Base-by-base conservation (phyloP, 2,329 filamentous ascomycete species). In the Grosmannia serpens region DNA sequence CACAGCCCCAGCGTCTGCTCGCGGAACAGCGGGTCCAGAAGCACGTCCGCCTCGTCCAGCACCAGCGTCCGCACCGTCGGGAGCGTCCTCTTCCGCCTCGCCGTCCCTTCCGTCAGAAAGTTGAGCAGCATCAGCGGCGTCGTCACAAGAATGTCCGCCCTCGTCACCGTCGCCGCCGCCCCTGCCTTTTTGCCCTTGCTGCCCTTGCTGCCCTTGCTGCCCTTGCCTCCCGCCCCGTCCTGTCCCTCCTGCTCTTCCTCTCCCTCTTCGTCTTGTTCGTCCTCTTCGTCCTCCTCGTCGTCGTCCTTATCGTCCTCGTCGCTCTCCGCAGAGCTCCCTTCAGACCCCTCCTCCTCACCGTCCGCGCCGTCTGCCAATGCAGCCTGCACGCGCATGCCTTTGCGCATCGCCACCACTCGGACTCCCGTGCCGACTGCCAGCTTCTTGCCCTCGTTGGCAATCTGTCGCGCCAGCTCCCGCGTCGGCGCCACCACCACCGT, bases 11-110 rank as follows among this genome's bases (percentile, higher is more conserved):
- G 76, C 0, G 91, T 96, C 70, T 96, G 91, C 26, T 94, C 87
- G 59, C 88, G 83, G 75, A 99, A 99, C 6, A 96, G 77, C 20
- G 88, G 86, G 66, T 97, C 91, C 13, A 99, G 81, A 7, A 99
- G 85, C 17, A 97, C 91, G 70, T 99, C 94, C 1, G 91, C 94
- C 76, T 99, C 94, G 67, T 99, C 94, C 3, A 99, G 77, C 41
- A 97, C 80, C 22, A 99, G 75, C 55, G 84, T 84, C 51, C 80
- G 79, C 5, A 96, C 85, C 1, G 82, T 80, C 0, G 88, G 83
- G 6, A 95, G 71, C 6, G 77, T 73, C 17, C 6, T 44, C 35
- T 75, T 72, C 64, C 74, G 68, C 58, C 74, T 73, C 41, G 8
- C 35, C 13, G 46, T 4, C 35, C 27, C 57, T 10, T n/a, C 46